Percentiles rank a stretch among this genome's conserved stretches.
Evolutionary conservation across 1,139 yeast genomes (phyloP).

Genomic region (Kodamaea suecica): DNA sequence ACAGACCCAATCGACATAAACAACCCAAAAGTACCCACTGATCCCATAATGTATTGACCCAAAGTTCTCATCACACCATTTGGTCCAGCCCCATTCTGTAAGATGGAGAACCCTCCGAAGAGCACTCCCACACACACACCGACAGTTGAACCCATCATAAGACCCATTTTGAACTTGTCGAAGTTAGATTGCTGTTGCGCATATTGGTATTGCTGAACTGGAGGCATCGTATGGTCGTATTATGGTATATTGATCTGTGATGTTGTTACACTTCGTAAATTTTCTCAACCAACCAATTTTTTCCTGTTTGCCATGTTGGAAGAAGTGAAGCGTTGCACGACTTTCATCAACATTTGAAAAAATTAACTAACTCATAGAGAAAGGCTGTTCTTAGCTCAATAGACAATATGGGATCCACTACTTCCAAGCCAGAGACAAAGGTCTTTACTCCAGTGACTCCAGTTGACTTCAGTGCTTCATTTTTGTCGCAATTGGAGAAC

Average conservation of each 20-base stretch:
- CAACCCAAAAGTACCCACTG: slow-evolving; percentile 94
- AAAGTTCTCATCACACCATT: slow-evolving; percentile 94
- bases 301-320: slow-evolving; percentile 2
- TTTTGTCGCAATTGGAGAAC: slow-evolving; percentile 67
- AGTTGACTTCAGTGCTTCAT: slow-evolving; percentile 67
- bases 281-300: slow-evolving; percentile 10
- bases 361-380: too few relatives aligned
- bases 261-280: slow-evolving; percentile 4
- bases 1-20: slow-evolving; percentile 95
- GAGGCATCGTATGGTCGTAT: slow-evolving; percentile 59
- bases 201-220: slow-evolving; percentile 74
- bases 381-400: background rate
- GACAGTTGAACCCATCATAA: slow-evolving; percentile 92
- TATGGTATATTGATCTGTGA: background rate
- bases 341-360: slow-evolving; percentile 6
- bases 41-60: slow-evolving; percentile 95
- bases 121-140: slow-evolving; percentile 95
- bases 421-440: slow-evolving; percentile 62
- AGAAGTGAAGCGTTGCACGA: slow-evolving; percentile 6
- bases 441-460: slow-evolving; percentile 71
- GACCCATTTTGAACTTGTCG: slow-evolving; percentile 97
- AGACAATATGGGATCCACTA: slow-evolving; percentile 50
- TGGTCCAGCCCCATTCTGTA: slow-evolving; percentile 97
- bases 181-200: slow-evolving; percentile 80
- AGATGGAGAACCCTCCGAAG: slow-evolving; percentile 88